Percentiles rank a stretch among this genome's conserved stretches.
Conservation (phyloP, 352 stramenopile species). For the Globisporangium camurandrum region DNA sequence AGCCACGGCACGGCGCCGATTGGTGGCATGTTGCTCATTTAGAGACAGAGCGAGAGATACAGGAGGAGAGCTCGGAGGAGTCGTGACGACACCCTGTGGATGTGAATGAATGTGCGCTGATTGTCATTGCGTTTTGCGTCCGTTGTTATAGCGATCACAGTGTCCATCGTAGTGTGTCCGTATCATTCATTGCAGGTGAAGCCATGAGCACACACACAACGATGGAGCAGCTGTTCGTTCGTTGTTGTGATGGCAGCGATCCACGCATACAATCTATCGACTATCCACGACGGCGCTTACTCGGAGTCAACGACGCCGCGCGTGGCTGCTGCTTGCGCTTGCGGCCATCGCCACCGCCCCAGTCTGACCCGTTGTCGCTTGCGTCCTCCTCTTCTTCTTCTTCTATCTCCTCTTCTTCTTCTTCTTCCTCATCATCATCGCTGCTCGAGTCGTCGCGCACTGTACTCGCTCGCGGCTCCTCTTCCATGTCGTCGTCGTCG, state of each 20-base stretch:
- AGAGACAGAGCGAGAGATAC: too few relatives aligned
- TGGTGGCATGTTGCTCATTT: conserved; percentile 15
- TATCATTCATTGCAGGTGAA: too few relatives aligned
- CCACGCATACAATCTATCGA: too few relatives aligned
- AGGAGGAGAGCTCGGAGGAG: background rate
- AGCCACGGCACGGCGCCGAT: conserved; percentile 7
- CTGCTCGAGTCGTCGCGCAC: conserved; percentile 46
- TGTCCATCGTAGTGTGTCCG: background rate
- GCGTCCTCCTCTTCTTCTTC: conserved; percentile 20
- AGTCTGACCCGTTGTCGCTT: conserved; percentile 34
- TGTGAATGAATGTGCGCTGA: background rate
- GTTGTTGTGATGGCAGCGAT: too few relatives aligned
- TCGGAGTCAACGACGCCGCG: conserved; percentile 9
- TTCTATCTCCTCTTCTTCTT: conserved; percentile 25
- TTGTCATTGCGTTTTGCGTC: background rate
- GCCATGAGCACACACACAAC: too few relatives aligned
- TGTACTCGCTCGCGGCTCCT: too few relatives aligned
- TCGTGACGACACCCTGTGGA: background rate
- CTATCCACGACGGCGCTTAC: conserved; percentile 20
- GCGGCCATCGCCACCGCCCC: conserved; percentile 18
- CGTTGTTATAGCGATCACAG: too few relatives aligned
- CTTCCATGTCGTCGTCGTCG: conserved; percentile 35
- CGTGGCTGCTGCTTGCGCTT: conserved; percentile 21
- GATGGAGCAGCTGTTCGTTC: too few relatives aligned
- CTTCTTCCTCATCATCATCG: conserved; percentile 55